Conservation (phyloP, 192 early-diverging fungal species). For the Neocallimastix lanati region DNA sequence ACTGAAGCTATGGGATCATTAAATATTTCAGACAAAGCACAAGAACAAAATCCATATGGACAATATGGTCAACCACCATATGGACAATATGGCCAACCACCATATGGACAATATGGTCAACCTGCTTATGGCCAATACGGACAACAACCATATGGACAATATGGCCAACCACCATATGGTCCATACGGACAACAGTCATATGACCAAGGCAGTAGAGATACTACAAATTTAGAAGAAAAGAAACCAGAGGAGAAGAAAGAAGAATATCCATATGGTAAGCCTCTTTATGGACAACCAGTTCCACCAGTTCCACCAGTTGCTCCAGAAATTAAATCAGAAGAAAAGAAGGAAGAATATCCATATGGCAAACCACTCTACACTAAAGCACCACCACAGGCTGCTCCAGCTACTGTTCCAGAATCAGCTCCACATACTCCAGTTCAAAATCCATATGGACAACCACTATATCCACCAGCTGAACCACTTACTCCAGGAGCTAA, state of each 20-base stretch:
- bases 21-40: too few species aligned
- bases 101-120: neutral
- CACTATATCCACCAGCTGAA: too few species aligned
- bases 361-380: neutral
- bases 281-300: too few species aligned
- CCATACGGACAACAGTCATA: too few species aligned
- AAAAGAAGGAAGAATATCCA: too few species aligned
- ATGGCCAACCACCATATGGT: neutral
- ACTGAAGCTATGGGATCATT: too few species aligned
- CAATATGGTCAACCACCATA: neutral
- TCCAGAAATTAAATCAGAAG: neutral
- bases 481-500: neutral
- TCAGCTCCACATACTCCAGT: too few species aligned
- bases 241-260: neutral
- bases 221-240: neutral
- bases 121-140: neutral
- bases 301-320: too few species aligned
- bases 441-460: too few species aligned
- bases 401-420: too few species aligned
- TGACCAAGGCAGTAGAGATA: neutral
- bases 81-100: neutral
- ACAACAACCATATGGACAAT: too few species aligned
- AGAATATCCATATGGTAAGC: neutral
- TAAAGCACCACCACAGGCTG: neutral
- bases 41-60: too few species aligned